Evolutionary conservation across 805 yeast species (phyloP).

Genomic region (Candida coquimbonensis): DNA sequence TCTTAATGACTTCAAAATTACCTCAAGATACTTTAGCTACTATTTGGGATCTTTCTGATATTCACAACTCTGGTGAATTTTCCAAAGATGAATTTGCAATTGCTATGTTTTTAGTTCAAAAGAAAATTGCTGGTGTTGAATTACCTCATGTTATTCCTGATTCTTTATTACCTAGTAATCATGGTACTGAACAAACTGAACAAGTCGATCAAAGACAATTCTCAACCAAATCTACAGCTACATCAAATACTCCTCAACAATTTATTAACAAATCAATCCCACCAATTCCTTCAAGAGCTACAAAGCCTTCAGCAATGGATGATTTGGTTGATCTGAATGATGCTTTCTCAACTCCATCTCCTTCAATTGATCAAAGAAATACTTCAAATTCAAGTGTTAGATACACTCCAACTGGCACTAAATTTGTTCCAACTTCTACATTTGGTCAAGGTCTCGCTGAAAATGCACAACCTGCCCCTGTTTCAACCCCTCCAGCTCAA

Average conservation of each 20-base stretch:
- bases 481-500: constrained; percentile 15
- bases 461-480: constrained; percentile 11
- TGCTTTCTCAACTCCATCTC: constrained; percentile 40
- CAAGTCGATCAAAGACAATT: constrained; percentile 4
- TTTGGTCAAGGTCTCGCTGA: constrained; percentile 72
- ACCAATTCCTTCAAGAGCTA: constrained; percentile 30
- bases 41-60: constrained; percentile 93
- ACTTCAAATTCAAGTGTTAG: constrained; percentile 21
- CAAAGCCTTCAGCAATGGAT: constrained; percentile 48
- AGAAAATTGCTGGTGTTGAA: constrained; percentile 66
- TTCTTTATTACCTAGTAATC: constrained; percentile 36
- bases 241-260: background rate
- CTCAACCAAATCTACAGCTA: constrained; percentile 2
- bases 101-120: constrained; percentile 90
- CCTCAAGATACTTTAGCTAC: constrained; percentile 79
- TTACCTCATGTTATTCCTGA: constrained; percentile 77
- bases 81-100: constrained; percentile 79
- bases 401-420: constrained; percentile 25
- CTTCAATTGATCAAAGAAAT: constrained; percentile 18
- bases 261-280: constrained; percentile 8
- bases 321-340: constrained; percentile 59
- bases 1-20: constrained; percentile 81
- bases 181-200: constrained; percentile 3
- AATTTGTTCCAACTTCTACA: constrained; percentile 74
- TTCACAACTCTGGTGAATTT: constrained; percentile 78